phyloP scores from a whole-genome alignment of 352 stramenopile species.

The Phytophthora litchii region DNA sequence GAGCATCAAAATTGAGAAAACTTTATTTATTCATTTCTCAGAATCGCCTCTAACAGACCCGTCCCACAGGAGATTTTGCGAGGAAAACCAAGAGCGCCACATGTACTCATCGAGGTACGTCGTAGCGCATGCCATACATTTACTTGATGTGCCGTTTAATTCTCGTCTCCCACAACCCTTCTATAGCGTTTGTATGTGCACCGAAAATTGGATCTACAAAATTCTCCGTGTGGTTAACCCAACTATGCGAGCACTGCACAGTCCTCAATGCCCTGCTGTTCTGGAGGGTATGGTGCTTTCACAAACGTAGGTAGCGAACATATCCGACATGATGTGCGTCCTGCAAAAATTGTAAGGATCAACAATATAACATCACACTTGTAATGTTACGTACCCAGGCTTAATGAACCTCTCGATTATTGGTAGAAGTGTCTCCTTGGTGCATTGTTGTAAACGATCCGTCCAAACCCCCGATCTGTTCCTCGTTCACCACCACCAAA shows the following conservation, averaged over 20 bases:
- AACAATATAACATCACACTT: no score
- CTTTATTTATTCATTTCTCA: no score
- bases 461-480: not conserved
- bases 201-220: not conserved
- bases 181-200: not conserved
- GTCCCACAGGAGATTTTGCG: no score
- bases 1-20: no score
- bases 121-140: not conserved
- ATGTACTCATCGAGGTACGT: not conserved
- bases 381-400: no score
- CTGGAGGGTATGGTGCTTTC: not conserved
- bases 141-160: not conserved
- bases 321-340: not conserved
- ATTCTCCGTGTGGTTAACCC: not conserved
- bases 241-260: not conserved
- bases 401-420: not conserved
- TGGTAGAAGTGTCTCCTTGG: not conserved
- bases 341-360: not conserved
- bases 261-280: not conserved
- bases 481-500: not conserved
- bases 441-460: not conserved
- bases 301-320: not conserved
- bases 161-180: not conserved
- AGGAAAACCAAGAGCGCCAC: no score
- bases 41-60: no score